Base-by-base conservation (phyloP, 176 grass and related monocot species). In the Lolium rigidum region DNA sequence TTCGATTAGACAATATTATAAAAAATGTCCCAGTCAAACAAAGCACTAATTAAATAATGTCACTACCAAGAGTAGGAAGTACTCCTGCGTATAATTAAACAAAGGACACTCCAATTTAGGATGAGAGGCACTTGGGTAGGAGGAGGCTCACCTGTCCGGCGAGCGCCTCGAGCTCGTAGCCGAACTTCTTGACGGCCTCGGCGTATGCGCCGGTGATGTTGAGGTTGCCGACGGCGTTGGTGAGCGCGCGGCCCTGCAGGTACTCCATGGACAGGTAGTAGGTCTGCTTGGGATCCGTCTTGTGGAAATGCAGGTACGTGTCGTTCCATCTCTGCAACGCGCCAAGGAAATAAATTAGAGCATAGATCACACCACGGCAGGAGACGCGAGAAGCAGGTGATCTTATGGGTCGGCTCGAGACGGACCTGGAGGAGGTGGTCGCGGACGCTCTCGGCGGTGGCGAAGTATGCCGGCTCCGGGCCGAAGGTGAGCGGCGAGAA, bases 211-310 rank as follows among this genome's bases (percentile, higher is more conserved):
- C 94, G 46, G 88, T 88, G 71, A 94, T 94, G 84, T 75, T 87
- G 60, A 99, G 97, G 79, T 99, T 99, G 47, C 97, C 97, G 56
- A 99, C 90, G 64, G 97, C 97, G 69, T 99, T 99, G 60, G 94
- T 94, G 82, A 99, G 91, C 73, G 97, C 97, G 60, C 94, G 92
- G 17, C 97, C 97, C 84, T 99, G 97, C 50, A 99, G 84, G 62
- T 99, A 99, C 90, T 99, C 97, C 97, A 99, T 99, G 57, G 97
- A 99, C 10, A 99, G 88, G 92, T 99, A 99, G 84, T 99, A 99
- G 43, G 97, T 99, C 90, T 99, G 94, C 82, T 99, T 99, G 41
- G 97, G 94, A 83, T 99, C 94, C 90, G 86, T 83, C 88, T 90
- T 91, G 83, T 99, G 97, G 89, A 94, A 99, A 91, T 99, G 90